These are phyloP conservation scores for Alloascoidea africana DNA, from an alignment of 805 yeast species.

Conservation along the genomic window DNA sequence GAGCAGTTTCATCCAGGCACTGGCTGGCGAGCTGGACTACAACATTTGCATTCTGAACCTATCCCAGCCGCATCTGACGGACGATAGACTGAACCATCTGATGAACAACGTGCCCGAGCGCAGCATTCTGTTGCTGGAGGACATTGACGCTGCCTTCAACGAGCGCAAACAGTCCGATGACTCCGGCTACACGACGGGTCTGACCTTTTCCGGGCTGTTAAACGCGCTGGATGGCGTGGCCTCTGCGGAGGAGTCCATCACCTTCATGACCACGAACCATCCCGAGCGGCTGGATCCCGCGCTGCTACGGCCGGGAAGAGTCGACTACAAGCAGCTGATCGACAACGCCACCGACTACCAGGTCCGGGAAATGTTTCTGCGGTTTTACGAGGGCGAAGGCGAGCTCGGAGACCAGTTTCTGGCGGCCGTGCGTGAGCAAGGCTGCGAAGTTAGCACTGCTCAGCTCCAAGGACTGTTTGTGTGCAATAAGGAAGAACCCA, in stretches of 20 bases:
- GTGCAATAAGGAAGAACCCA: slow-evolving; percentile 74
- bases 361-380: slow-evolving; percentile 67
- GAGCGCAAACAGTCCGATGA: slow-evolving; percentile 65
- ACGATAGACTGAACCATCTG: slow-evolving; percentile 83
- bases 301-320: slow-evolving; percentile 84
- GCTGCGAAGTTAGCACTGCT: slow-evolving; percentile 68
- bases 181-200: slow-evolving; percentile 71
- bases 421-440: slow-evolving; percentile 27
- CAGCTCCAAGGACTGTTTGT: slow-evolving; percentile 93
- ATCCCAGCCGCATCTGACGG: slow-evolving; percentile 84
- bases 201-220: slow-evolving; percentile 85
- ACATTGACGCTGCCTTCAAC: slow-evolving; percentile 91
- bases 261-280: slow-evolving; percentile 97
- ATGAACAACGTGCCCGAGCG: slow-evolving; percentile 95
- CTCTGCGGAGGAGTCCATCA: slow-evolving; percentile 89
- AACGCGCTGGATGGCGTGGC: slow-evolving; percentile 97
- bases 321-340: slow-evolving; percentile 68
- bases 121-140: slow-evolving; percentile 74
- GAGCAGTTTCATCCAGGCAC: slow-evolving; percentile 88
- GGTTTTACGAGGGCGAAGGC: slow-evolving; percentile 61
- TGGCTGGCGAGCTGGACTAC: slow-evolving; percentile 93
- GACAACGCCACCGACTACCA: slow-evolving; percentile 83
- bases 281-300: slow-evolving; percentile 93
- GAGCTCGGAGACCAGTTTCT: slow-evolving; percentile 37
- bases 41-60: slow-evolving; percentile 87